Evolutionary conservation across 371 early-diverging fungal species (phyloP), one percentile per base, ranked within the genome.

Genomic region (Nosema muscidifuracis): DNA sequence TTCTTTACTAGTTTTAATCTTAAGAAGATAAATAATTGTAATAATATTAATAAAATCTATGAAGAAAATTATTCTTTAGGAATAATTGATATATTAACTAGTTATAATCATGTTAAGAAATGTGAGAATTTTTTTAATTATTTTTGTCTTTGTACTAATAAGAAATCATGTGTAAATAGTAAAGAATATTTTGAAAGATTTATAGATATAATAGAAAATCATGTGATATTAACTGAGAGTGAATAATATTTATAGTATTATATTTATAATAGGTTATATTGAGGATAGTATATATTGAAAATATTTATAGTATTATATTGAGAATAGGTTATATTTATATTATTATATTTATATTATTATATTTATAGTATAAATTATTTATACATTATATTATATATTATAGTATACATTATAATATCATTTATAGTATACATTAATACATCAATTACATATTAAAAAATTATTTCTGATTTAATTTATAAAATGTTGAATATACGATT

Each of bases 1-100:
- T 47, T 10, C n/a, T 47, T 47, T 47, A n/a, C 4, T n/a, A 47
- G 20, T 12, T 47, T 10, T 47, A 47, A 47, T 4, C 4, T 20
- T n/a, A 47, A 47, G 4, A 47, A 60, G 20, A 4, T 24, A 33
- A 16, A 3, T 34, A 38, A 60, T 36, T 4, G 15, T 4, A 9
- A 34, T 34, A 38, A 31, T 36, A 30, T 61, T 10, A 15, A 34
- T 18, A 64, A 64, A 13, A 2, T n/a, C n/a, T n/a, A n/a, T n/a
- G n/a, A 24, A 18, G 55, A 38, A 36, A 24, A 62, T 15, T 36
- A 61, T 40, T 20, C n/a, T 47, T 26, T 64, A 33, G 80, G 80
- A 40, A 80, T 80, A 42, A 67, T 80, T 15, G 80, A 80, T 62
- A 74, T 71, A 38, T 50, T 80, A 22, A 80, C 80, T 1, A 44